phyloP scores from a whole-genome alignment of 306 rosid species.

The Cicer pinnatifidum region DNA sequence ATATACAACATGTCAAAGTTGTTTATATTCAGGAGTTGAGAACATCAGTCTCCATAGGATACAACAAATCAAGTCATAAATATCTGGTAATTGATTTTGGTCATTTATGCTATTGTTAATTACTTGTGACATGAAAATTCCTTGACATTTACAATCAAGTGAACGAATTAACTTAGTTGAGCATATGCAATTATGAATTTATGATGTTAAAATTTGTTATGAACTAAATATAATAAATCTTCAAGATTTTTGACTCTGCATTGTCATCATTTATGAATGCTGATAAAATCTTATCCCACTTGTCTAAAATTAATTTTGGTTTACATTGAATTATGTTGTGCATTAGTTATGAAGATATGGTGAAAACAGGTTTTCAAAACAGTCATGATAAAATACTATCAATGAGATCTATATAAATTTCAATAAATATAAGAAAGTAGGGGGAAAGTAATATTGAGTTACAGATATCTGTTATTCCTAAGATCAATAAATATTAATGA shows the following conservation, averaged over 20 bases:
- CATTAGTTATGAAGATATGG: not conserved
- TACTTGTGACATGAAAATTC: not conserved
- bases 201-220: not conserved
- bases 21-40: not conserved
- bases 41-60: not conserved
- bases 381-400: too few species aligned
- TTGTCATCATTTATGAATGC: not conserved
- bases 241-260: not conserved
- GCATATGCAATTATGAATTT: not conserved
- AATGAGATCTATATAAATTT: too few species aligned
- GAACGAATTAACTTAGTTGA: not conserved
- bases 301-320: not conserved
- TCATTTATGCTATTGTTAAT: not conserved
- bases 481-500: not conserved
- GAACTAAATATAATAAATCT: not conserved
- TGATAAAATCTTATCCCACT: not conserved
- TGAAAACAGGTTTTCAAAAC: not conserved
- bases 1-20: not conserved
- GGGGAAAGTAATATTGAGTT: too few species aligned
- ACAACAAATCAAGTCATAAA: not conserved
- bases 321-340: not conserved
- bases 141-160: not conserved
- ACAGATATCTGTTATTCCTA: too few species aligned
- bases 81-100: not conserved
- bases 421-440: too few species aligned